A percentile compares a stretch with the other conserved stretches of the same genome.
These are phyloP conservation scores for Fusarium staphyleae DNA, from an alignment of 2,329 filamentous ascomycete genomes.

Conservation along the genomic window DNA sequence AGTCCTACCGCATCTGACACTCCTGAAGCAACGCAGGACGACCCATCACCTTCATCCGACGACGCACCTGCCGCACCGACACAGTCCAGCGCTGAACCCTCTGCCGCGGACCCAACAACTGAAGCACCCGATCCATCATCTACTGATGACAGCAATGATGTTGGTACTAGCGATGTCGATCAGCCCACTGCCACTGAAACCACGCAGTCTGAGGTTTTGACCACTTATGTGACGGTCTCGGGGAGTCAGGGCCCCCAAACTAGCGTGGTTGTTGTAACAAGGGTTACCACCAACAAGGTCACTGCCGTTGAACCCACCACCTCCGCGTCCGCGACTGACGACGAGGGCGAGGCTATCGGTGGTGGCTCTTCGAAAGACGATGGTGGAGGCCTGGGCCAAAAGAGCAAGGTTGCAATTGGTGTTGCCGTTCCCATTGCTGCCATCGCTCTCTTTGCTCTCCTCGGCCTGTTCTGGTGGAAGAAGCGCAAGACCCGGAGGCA, in stretches of 20 bases:
- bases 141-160: constrained; percentile 19
- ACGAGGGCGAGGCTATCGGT: constrained; percentile 41
- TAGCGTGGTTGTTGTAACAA: constrained; percentile 40
- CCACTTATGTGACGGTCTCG: constrained; percentile 39
- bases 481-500: constrained; percentile 85
- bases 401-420: constrained; percentile 84
- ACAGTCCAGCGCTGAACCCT: constrained; percentile 1
- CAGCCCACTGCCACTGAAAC: constrained; percentile 20
- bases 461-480: constrained; percentile 84
- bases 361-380: constrained; percentile 17
- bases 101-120: constrained; percentile 16
- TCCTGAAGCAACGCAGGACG: constrained; percentile 11
- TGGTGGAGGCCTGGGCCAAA: constrained; percentile 55
- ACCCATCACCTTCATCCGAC: constrained; percentile 18
- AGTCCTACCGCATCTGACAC: constrained; percentile 8
- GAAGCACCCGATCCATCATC: constrained; percentile 16
- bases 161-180: constrained; percentile 18
- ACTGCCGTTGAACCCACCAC: constrained; percentile 21
- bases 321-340: constrained; percentile 38
- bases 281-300: constrained; percentile 33
- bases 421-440: constrained; percentile 93
- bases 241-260: constrained; percentile 34
- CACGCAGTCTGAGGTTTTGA: constrained; percentile 22
- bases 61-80: constrained; percentile 5
- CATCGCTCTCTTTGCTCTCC: constrained; percentile 80